Conservation (phyloP, 441 rosid genomes). For the Manihot esculenta region DNA sequence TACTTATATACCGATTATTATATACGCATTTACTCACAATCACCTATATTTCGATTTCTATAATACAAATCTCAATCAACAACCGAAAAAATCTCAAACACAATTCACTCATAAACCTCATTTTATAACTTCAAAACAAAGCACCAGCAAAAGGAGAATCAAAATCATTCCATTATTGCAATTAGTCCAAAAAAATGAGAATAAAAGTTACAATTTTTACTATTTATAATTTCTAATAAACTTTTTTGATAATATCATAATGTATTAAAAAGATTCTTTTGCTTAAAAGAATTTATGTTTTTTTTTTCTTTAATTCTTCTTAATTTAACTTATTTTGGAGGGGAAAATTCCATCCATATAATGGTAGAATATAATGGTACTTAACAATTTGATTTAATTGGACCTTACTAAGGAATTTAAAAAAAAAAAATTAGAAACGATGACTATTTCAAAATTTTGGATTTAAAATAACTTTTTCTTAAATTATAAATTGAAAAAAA, state of each 20-base stretch:
- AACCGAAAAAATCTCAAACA: slow-evolving; percentile 15
- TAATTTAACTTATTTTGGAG: too few relatives aligned
- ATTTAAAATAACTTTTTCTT: too few relatives aligned
- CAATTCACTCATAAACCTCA: not conserved
- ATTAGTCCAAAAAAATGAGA: slow-evolving; percentile 26
- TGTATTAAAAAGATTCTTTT: slow-evolving; percentile 40
- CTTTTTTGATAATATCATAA: slow-evolving; percentile 34
- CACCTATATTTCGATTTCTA: slow-evolving; percentile 51
- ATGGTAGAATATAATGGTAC: too few relatives aligned
- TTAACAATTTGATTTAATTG: too few relatives aligned
- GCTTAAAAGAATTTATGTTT: too few relatives aligned
- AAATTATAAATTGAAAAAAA: too few relatives aligned
- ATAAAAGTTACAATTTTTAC: slow-evolving; percentile 38
- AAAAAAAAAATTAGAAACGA: too few relatives aligned
- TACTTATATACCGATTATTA: slow-evolving; percentile 57
- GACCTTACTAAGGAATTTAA: too few relatives aligned
- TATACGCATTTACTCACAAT: slow-evolving; percentile 61
- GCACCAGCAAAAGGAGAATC: slow-evolving; percentile 20
- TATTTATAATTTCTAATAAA: slow-evolving; percentile 44
- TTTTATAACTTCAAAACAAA: slow-evolving; percentile 25
- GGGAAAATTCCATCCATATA: too few relatives aligned
- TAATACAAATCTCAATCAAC: slow-evolving; percentile 18
- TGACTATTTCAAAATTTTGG: too few relatives aligned
- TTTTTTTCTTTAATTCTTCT: too few relatives aligned
- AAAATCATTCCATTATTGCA: slow-evolving; percentile 12